phyloP scores from a whole-genome alignment of 768 basidiomycete species.

The Lenzites betulinus region DNA sequence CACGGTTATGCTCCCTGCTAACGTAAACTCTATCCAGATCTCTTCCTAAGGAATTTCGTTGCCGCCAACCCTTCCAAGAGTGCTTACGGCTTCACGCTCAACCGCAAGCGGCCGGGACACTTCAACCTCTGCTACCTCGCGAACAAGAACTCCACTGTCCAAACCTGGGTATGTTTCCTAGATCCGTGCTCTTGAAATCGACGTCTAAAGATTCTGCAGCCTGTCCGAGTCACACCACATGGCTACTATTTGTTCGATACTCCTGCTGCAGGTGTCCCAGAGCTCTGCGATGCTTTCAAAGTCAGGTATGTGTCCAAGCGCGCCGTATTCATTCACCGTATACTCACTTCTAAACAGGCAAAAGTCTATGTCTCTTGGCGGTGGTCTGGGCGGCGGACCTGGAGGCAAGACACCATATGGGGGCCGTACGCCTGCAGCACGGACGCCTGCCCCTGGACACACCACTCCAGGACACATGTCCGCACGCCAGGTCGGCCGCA shows the following conservation, averaged over 20 bases:
- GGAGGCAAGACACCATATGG: conserved; percentile 83
- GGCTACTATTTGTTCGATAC: conserved; percentile 91
- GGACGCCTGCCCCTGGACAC: conserved; percentile 54
- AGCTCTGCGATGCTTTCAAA: conserved; percentile 98
- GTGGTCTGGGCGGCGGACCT: conserved; percentile 41
- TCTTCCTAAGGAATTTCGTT: conserved; percentile 86
- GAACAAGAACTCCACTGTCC: conserved; percentile 86
- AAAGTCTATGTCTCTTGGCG: conserved; percentile 62
- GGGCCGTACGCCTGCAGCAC: conserved; percentile 66
- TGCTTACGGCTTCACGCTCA: conserved; percentile 93
- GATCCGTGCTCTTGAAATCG: background rate
- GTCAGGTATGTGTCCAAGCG: conserved; percentile 51
- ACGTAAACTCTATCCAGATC: conserved; percentile 48
- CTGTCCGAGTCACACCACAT: conserved; percentile 83
- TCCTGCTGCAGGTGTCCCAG: conserved; percentile 86
- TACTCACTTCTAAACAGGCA: conserved; percentile 46
- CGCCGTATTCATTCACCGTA: background rate
- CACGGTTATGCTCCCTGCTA: background rate
- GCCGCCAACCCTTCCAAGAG: conserved; percentile 93
- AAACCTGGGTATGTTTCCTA: conserved; percentile 76
- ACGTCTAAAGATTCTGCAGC: conserved; percentile 43
- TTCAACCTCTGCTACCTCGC: conserved; percentile 93
- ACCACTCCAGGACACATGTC: conserved; percentile 82
- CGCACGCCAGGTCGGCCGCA: conserved; percentile 67
- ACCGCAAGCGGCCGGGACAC: conserved; percentile 88